Base-by-base conservation (phyloP, 371 early-diverging fungal species). In the Mortierella polycephala region DNA sequence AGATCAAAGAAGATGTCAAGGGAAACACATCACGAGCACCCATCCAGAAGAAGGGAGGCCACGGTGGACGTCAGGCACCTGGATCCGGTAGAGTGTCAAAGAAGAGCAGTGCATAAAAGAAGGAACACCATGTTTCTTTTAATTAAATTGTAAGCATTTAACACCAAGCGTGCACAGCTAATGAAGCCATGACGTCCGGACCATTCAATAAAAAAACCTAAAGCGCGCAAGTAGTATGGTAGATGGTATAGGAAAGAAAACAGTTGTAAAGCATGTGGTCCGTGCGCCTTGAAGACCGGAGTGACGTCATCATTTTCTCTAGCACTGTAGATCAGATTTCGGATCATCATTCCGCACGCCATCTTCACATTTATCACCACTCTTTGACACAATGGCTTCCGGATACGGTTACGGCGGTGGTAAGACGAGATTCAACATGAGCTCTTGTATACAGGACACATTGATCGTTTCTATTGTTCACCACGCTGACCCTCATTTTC, bases 1-100 rank as follows among this genome's bases (percentile, higher is more conserved):
- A 87, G 69, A 88, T 91, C 62, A 83, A 89, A 67, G 85, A 84
- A 40, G 79, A 81, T 47, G 66, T 79, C 58, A 71, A 69, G 59
- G 74, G 68, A 46, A 74, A 81, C 62, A 71, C n/a, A 45, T 51
- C 79, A 12, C 72, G 79, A 18, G 79, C 66, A 20, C 72, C 79
- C 5, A 61, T 57, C n/a, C 64, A 65, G 45, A 47, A 59, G 50
- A 57, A 66, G 62, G 65, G 65, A 18, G 75, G 75, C 13, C 74
- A 64, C 45, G 74, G 74, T 13, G 74, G 74, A 47, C 74, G 74
- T 55, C 61, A 72, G 54, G 50, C 42, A 5, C 67, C 72, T 8
- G 72, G 72, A 30, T 30, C 30, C 2, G 30, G 30, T 4, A 30
- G 51, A 51, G 69, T 69, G 56, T 57, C 58, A 47, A 62, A 45